A percentile compares a stretch with the other conserved stretches of the same genome.
phyloP scores from a whole-genome alignment of 1,284 basidiomycete genomes.

The Ustilago lituana region DNA sequence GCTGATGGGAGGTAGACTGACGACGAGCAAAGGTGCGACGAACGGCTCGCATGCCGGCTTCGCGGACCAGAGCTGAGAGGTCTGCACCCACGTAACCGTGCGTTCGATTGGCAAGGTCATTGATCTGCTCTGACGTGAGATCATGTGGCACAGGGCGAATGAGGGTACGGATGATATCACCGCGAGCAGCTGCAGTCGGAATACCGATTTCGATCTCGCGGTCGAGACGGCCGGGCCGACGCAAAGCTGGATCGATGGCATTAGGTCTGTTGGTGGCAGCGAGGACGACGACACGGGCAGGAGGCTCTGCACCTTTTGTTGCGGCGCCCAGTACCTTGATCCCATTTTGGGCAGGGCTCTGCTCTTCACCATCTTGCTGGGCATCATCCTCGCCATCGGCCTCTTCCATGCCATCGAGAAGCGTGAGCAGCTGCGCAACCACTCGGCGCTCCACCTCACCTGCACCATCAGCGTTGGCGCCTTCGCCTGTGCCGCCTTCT shows the following conservation, averaged over 20 bases:
- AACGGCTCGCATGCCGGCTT: conserved; percentile 90
- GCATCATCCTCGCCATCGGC: conserved; percentile 42
- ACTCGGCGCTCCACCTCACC: conserved; percentile 92
- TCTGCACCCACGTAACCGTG: conserved; percentile 99
- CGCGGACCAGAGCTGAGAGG: conserved; percentile 87
- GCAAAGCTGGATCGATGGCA: conserved; percentile 92
- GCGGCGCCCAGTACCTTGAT: conserved; percentile 21
- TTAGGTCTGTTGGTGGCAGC: conserved; percentile 98
- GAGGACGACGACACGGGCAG: conserved; percentile 85
- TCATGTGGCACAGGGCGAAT: conserved; percentile 82
- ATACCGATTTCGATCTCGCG: conserved; percentile 97
- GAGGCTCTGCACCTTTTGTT: conserved; percentile 1
- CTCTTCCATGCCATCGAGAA: conserved; percentile 85
- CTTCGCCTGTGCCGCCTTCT: conserved; percentile 86
- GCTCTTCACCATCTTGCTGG: conserved; percentile 10
- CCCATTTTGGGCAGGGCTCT: conserved; percentile 62
- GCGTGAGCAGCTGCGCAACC: conserved; percentile 91
- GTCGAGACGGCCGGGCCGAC: conserved; percentile 94
- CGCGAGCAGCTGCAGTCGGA: conserved; percentile 83
- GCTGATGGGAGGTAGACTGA: conserved; percentile 2
- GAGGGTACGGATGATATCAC: conserved; percentile 83
- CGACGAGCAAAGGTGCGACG: conserved; percentile 71
- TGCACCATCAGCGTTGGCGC: conserved; percentile 67
- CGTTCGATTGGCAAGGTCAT: conserved; percentile 78
- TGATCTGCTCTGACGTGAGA: conserved; percentile 75